Percentiles rank a stretch among this genome's conserved stretches.
Conservation (phyloP, 2,329 filamentous ascomycete genomes). For the Fusarium bactridioides region DNA sequence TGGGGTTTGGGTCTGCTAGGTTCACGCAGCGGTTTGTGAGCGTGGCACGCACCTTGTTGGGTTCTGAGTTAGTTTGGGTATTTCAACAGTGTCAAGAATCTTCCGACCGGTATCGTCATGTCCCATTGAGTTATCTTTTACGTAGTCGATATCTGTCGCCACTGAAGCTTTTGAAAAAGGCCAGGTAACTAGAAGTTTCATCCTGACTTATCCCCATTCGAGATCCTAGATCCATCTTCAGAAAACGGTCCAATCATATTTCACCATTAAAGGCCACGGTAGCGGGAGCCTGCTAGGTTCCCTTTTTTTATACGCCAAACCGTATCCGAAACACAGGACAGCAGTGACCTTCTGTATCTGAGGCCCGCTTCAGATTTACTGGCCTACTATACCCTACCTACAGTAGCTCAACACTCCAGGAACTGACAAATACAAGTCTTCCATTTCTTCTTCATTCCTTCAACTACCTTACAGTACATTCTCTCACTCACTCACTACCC, state of each 20-base stretch:
- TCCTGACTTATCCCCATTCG: slow-evolving; percentile 20
- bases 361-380: slow-evolving; percentile 25
- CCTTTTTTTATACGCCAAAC: slow-evolving; percentile 23
- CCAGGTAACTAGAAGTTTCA: slow-evolving; percentile 7
- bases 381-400: neutral
- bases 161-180: slow-evolving; percentile 13
- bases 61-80: no score
- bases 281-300: slow-evolving; percentile 25
- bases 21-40: neutral
- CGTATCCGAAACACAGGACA: slow-evolving; percentile 26
- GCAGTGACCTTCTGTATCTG: slow-evolving; percentile 12
- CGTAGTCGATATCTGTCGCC: slow-evolving; percentile 4
- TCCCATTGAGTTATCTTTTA: neutral
- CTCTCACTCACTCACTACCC: slow-evolving; percentile 10
- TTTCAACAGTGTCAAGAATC: neutral
- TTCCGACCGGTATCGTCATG: neutral
- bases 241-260: slow-evolving; percentile 24
- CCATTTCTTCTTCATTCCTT: slow-evolving; percentile 8
- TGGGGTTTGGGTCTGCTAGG: neutral
- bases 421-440: slow-evolving; percentile 18
- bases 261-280: slow-evolving; percentile 33
- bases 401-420: neutral
- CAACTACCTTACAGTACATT: neutral
- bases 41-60: neutral
- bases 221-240: slow-evolving; percentile 30